Conservation (phyloP, 2,329 filamentous ascomycete genomes). For the Teratosphaeria zuluensis region DNA sequence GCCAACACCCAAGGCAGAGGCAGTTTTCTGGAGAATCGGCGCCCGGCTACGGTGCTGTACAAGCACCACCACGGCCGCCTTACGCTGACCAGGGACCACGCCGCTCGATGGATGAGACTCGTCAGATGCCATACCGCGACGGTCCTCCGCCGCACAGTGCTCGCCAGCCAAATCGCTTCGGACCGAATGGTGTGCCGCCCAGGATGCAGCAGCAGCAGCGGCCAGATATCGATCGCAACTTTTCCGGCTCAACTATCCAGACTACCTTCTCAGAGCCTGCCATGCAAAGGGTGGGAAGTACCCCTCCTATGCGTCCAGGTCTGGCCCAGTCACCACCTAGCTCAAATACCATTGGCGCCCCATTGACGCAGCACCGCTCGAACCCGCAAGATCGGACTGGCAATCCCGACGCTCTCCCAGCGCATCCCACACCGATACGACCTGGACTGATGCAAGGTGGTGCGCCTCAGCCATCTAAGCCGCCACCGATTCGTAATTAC, state of each 20-base stretch:
- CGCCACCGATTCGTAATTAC: constrained; percentile 45
- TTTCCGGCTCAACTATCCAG: constrained; percentile 9
- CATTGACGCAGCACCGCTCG: constrained; percentile 18
- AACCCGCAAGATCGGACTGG: constrained; percentile 12
- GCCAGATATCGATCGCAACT: not conserved
- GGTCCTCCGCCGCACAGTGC: constrained; percentile 16
- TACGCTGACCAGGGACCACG: constrained; percentile 12
- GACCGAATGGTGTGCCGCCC: constrained; percentile 3
- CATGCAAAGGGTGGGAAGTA: constrained; percentile 8
- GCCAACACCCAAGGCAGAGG: not conserved
- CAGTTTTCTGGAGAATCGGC: not conserved
- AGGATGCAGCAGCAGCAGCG: constrained; percentile 2
- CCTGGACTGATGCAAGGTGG: constrained; percentile 37
- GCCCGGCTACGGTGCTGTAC: constrained; percentile 4
- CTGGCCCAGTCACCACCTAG: constrained; percentile 18
- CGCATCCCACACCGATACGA: constrained; percentile 47
- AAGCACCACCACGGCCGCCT: constrained; percentile 17
- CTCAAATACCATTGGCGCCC: constrained; percentile 14
- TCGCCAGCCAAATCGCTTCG: constrained; percentile 9
- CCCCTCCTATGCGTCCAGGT: constrained; percentile 13
- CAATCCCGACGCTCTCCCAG: constrained; percentile 47
- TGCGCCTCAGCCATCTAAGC: constrained; percentile 32
- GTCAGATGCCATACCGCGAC: constrained; percentile 17
- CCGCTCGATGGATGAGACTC: constrained; percentile 19
- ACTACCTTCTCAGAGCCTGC: constrained; percentile 18